These are phyloP conservation scores for Lichtheimia ornata DNA, from an alignment of 371 early-diverging fungal genomes.

Conservation along the genomic window DNA sequence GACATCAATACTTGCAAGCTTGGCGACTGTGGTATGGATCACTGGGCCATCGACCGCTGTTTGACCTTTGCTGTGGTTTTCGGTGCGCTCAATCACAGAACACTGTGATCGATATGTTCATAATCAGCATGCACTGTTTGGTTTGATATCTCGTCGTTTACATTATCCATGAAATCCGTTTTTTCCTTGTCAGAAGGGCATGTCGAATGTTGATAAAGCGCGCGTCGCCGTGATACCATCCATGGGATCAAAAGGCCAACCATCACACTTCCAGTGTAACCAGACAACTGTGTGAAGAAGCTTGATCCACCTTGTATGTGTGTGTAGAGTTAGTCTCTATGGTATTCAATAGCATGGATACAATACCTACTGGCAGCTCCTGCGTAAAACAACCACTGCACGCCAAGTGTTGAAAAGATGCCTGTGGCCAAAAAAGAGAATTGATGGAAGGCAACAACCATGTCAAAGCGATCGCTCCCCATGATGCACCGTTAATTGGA, in stretches of 20 bases:
- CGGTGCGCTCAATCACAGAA: too few species aligned
- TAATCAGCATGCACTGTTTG: conserved; percentile 15
- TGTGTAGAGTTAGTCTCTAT: background rate
- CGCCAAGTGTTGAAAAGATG: conserved; percentile 58
- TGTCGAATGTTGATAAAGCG: conserved; percentile 6
- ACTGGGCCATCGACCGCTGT: conserved; percentile 29
- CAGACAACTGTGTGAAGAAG: conserved; percentile 54
- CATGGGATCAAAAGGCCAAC: conserved; percentile 58
- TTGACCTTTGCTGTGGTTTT: conserved; percentile 3
- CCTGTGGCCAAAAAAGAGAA: conserved; percentile 58
- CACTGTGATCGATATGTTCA: conserved; percentile 15
- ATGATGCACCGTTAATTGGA: too few species aligned
- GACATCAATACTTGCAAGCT: conserved; percentile 63
- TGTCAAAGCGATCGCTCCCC: too few species aligned
- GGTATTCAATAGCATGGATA: background rate
- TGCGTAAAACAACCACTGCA: conserved; percentile 68
- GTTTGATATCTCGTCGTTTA: conserved; percentile 1
- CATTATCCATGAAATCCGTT: conserved; percentile 5
- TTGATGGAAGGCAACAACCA: conserved; percentile 44
- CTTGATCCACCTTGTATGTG: conserved; percentile 48
- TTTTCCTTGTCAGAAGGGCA: conserved; percentile 11
- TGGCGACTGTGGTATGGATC: conserved; percentile 52
- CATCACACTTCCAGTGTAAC: conserved; percentile 57
- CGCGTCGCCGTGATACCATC: conserved; percentile 16
- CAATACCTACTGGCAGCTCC: conserved; percentile 61